Evolutionary conservation across 257 asterid species (phyloP).

Genomic region (Solanum dulcamara): DNA sequence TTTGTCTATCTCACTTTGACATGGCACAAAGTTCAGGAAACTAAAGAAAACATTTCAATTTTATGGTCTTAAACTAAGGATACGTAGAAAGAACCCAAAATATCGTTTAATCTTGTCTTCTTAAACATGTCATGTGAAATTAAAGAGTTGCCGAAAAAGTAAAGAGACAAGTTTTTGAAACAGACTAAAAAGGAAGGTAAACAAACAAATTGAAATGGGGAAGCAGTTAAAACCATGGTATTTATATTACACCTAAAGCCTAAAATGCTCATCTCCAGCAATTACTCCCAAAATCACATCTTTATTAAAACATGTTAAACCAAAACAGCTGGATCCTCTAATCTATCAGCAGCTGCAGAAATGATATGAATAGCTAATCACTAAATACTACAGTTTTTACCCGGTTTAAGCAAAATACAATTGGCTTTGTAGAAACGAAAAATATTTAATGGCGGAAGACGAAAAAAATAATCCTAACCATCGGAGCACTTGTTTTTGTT

Average conservation of each 20-base stretch:
- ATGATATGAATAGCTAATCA: not conserved
- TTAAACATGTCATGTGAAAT: not conserved
- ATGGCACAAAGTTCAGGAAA: not conserved
- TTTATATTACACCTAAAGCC: not conserved
- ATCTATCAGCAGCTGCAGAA: not conserved
- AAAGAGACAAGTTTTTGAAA: too few relatives aligned
- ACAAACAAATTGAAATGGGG: not conserved
- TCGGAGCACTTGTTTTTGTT: conserved; percentile 63
- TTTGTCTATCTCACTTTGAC: not conserved
- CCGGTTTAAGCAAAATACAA: not conserved
- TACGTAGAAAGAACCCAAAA: not conserved
- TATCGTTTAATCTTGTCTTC: not conserved
- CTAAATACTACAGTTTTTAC: not conserved
- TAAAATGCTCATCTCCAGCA: not conserved
- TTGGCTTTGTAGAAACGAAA: not conserved
- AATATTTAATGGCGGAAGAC: not conserved
- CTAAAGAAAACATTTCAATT: not conserved
- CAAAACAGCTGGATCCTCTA: not conserved
- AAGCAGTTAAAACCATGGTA: not conserved
- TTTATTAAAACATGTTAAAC: not conserved
- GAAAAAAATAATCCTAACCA: not conserved
- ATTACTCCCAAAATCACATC: not conserved
- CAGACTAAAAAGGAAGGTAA: not conserved
- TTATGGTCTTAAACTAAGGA: not conserved
- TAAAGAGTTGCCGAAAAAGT: too few relatives aligned